Evolutionary conservation across 1,284 basidiomycete genomes (phyloP).

Genomic region (Rhodotorula sp.): DNA sequence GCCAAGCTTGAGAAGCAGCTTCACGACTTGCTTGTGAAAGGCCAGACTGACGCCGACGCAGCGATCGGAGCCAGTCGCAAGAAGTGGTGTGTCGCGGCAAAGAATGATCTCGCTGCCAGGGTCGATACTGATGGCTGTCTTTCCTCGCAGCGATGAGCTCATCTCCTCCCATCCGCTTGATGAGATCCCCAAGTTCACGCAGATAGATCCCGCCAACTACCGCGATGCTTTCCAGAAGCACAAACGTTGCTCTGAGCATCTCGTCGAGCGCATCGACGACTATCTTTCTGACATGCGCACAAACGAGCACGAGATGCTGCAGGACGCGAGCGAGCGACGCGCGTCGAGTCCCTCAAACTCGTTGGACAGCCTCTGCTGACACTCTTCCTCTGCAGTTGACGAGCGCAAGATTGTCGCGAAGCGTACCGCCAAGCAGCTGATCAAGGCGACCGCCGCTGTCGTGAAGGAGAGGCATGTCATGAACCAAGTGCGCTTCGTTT

Average conservation of each 20-base stretch:
- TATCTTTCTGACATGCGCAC: not conserved
- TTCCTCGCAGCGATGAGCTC: not conserved
- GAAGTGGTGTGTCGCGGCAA: not conserved
- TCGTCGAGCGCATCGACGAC: constrained; percentile 1
- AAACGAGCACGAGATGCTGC: not conserved
- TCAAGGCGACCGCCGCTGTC: not conserved
- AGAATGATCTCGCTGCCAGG: not conserved
- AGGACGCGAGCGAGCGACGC: constrained; percentile 6
- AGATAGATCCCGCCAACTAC: not conserved
- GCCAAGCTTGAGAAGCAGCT: constrained; percentile 7
- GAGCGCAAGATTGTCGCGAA: not conserved
- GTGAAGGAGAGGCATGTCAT: constrained; percentile 5
- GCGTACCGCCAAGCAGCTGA: not conserved
- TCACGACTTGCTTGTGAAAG: not conserved
- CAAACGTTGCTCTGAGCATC: not conserved
- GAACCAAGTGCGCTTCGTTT: constrained; percentile 4
- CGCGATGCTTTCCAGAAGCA: not conserved
- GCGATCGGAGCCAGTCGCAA: not conserved
- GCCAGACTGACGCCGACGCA: not conserved
- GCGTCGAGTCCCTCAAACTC: not conserved
- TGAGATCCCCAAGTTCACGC: not conserved
- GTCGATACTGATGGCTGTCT: not conserved
- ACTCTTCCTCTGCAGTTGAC: not conserved
- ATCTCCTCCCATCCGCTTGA: not conserved
- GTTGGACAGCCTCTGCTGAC: not conserved